These are phyloP conservation scores for Arctium lappa DNA, from an alignment of 129 eudicot species.

Conservation along the genomic window DNA sequence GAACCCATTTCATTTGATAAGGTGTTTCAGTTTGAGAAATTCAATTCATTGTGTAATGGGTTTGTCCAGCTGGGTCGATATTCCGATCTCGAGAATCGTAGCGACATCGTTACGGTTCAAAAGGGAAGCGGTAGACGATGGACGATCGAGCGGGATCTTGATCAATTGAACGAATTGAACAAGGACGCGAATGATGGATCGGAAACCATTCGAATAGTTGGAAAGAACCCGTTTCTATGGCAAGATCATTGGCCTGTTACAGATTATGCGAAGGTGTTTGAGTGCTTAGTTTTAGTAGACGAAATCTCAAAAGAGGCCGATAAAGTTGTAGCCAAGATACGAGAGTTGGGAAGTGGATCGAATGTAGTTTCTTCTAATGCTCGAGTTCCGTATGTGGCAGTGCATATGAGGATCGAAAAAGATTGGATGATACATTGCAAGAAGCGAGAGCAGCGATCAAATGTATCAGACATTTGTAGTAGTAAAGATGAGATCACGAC, in stretches of 20 bases:
- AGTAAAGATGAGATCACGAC: conserved; percentile 73
- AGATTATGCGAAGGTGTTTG: conserved; percentile 80
- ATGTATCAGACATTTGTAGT: conserved; percentile 67
- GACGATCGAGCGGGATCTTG: conserved; percentile 60
- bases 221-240: conserved; percentile 96
- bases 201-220: conserved; percentile 55
- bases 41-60: conserved; percentile 56
- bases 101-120: conserved; percentile 34
- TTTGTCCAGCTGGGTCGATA: conserved; percentile 56
- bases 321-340: conserved; percentile 62
- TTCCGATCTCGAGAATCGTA: conserved; percentile 42
- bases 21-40: conserved; percentile 50
- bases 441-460: conserved; percentile 63
- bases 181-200: conserved; percentile 33
- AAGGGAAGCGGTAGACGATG: conserved; percentile 80
- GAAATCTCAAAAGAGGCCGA: conserved; percentile 73
- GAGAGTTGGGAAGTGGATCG: conserved; percentile 41
- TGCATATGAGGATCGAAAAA: conserved; percentile 97
- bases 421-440: conserved; percentile 99
- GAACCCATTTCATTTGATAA: conserved; percentile 54
- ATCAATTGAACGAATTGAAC: conserved; percentile 46
- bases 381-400: conserved; percentile 62
- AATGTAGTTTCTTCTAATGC: background rate
- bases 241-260: conserved; percentile 92
- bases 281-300: conserved; percentile 75